A percentile compares a stretch with the other conserved stretches of the same genome.
These are phyloP conservation scores for Calcarisporium arbuscula DNA, from an alignment of 2,329 filamentous ascomycete genomes.

Conservation along the genomic window DNA sequence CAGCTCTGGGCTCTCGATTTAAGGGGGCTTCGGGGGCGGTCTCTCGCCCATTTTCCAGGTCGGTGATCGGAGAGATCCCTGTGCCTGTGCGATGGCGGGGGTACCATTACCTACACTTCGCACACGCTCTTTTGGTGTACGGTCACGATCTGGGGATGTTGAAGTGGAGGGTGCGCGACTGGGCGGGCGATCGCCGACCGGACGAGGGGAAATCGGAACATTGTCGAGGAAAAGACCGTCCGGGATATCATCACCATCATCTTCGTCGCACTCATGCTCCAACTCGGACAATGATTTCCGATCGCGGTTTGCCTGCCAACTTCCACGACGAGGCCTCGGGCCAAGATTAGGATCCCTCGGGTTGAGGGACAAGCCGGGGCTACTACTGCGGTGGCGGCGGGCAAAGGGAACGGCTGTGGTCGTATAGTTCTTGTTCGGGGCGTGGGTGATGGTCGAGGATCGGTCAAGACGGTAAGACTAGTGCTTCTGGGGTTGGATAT, in stretches of 20 bases:
- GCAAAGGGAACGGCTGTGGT: constrained; percentile 30
- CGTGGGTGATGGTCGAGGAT: constrained; percentile 23
- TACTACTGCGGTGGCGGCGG: constrained; percentile 44
- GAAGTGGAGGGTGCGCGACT: constrained; percentile 48
- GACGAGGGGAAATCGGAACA: constrained; percentile 72
- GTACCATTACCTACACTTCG: constrained; percentile 59
- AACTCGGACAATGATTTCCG: constrained; percentile 65
- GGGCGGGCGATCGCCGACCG: constrained; percentile 46
- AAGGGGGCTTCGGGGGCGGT: constrained; percentile 30
- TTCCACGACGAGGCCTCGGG: constrained; percentile 48
- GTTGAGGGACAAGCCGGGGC: constrained; percentile 40
- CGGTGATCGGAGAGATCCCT: constrained; percentile 54
- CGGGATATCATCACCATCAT: constrained; percentile 71
- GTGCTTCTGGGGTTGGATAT: constrained; percentile 45
- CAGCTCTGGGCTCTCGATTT: constrained; percentile 64
- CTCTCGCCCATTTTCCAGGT: constrained; percentile 44
- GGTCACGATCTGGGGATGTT: constrained; percentile 48
- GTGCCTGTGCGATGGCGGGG: constrained; percentile 50
- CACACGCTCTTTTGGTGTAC: constrained; percentile 42
- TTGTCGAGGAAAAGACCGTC: constrained; percentile 76
- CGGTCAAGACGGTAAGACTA: constrained; percentile 32
- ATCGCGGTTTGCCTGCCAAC: constrained; percentile 61
- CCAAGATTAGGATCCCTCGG: constrained; percentile 35
- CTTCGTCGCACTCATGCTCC: constrained; percentile 69
- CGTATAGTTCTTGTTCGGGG: constrained; percentile 20